Percentiles rank a stretch among this genome's conserved stretches.
These are phyloP conservation scores for Salix brachista DNA, from an alignment of 345 rosid species.

Conservation along the genomic window DNA sequence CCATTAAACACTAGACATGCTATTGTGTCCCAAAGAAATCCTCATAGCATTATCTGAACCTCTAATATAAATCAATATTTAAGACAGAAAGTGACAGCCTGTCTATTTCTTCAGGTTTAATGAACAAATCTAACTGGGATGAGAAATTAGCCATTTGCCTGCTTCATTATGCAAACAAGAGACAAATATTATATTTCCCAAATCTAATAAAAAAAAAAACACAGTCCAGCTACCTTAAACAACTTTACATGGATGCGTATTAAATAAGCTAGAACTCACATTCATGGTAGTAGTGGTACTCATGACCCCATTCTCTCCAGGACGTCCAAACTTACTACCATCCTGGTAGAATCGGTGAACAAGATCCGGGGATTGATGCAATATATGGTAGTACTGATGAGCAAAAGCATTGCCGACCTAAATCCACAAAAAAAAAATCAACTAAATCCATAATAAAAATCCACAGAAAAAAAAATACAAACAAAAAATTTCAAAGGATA, in stretches of 20 bases:
- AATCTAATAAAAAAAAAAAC: not conserved
- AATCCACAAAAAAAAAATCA: not conserved
- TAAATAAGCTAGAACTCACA: conserved; percentile 34
- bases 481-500: not conserved
- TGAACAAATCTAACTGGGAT: not conserved
- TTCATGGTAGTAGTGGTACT: conserved; percentile 75
- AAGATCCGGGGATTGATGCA: conserved; percentile 83
- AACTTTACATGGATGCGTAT: too few species aligned
- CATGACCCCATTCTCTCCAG: conserved; percentile 66
- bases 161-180: not conserved
- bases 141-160: not conserved
- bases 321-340: conserved; percentile 86
- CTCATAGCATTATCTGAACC: too few species aligned
- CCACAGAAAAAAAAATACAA: not conserved
- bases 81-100: not conserved
- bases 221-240: not conserved
- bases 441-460: not conserved
- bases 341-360: conserved; percentile 96
- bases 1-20: too few species aligned
- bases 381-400: conserved; percentile 83
- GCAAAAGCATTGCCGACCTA: conserved; percentile 96
- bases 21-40: too few species aligned
- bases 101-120: not conserved
- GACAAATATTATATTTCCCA: not conserved
- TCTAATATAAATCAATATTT: not conserved